These are phyloP conservation scores for Candida arabinofermentans DNA, from an alignment of 805 yeast species.

Conservation along the genomic window DNA sequence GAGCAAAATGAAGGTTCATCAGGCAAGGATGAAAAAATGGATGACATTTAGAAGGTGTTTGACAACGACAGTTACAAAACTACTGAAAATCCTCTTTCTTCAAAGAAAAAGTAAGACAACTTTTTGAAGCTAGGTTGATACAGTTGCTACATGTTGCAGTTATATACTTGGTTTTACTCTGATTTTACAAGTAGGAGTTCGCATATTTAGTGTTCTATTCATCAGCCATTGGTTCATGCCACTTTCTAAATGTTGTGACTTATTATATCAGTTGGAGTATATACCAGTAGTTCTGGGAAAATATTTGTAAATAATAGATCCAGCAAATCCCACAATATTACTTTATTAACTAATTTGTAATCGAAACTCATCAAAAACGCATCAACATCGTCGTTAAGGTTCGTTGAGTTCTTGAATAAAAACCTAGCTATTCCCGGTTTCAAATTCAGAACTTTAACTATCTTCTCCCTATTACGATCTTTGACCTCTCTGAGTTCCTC, in stretches of 20 bases:
- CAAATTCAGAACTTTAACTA: constrained; percentile 1
- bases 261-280: constrained; percentile 11
- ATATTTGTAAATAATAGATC: constrained; percentile 39
- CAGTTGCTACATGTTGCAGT: too few species aligned
- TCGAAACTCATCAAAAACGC: constrained; percentile 32
- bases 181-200: too few species aligned
- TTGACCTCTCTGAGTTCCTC: constrained; percentile 22
- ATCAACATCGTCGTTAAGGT: constrained; percentile 13
- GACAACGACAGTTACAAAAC: too few species aligned
- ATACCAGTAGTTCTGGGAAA: constrained; percentile 32
- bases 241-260: constrained; percentile 1
- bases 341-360: constrained; percentile 39
- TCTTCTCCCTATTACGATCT: constrained; percentile 9
- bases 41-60: too few species aligned
- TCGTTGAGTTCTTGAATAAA: constrained; percentile 5
- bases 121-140: too few species aligned
- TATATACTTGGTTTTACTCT: too few species aligned
- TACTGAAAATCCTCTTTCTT: too few species aligned
- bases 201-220: too few species aligned
- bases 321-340: constrained; percentile 37
- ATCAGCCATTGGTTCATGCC: too few species aligned
- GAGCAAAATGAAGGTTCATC: too few species aligned
- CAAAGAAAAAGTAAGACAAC: too few species aligned
- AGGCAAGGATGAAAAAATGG: too few species aligned
- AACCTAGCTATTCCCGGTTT: constrained; percentile 6